Evolutionary conservation across 805 yeast genomes (phyloP).

Genomic region (Kluyveromyces aestuarii): DNA sequence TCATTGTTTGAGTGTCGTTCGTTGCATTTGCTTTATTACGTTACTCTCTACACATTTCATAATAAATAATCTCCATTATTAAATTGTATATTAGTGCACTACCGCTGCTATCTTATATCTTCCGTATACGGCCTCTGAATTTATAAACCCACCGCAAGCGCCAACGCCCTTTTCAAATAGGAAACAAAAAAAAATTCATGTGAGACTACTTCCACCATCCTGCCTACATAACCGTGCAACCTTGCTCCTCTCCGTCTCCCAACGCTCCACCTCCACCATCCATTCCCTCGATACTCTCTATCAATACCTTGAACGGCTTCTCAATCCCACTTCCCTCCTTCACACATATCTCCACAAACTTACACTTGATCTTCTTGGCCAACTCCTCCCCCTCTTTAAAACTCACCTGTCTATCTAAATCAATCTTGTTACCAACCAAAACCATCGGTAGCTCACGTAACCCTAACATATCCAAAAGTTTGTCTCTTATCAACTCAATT

Average conservation of each 20-base stretch:
- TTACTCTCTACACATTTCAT: too few relatives aligned
- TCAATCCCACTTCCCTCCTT: constrained; percentile 18
- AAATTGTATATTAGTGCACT: too few relatives aligned
- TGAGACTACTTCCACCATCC: too few relatives aligned
- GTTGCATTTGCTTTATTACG: too few relatives aligned
- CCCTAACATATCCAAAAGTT: constrained; percentile 65
- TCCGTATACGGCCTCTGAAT: too few relatives aligned
- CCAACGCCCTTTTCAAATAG: not conserved
- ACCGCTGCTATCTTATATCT: too few relatives aligned
- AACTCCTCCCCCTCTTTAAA: constrained; percentile 14
- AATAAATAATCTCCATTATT: too few relatives aligned
- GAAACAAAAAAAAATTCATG: not conserved
- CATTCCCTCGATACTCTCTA: constrained; percentile 14
- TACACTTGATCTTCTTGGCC: constrained; percentile 11
- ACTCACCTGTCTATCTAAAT: constrained; percentile 11
- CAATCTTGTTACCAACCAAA: constrained; percentile 36
- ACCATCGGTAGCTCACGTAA: constrained; percentile 67
- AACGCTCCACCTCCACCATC: not conserved
- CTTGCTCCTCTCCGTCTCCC: not conserved
- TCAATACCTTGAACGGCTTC: constrained; percentile 13
- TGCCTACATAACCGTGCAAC: constrained; percentile 4
- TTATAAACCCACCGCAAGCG: too few relatives aligned
- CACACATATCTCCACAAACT: constrained; percentile 23
- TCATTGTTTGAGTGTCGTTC: not conserved
- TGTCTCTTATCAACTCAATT: constrained; percentile 69